Base-by-base conservation (phyloP, 73 alveolate species). In the Tetrahymena malaccensis region DNA sequence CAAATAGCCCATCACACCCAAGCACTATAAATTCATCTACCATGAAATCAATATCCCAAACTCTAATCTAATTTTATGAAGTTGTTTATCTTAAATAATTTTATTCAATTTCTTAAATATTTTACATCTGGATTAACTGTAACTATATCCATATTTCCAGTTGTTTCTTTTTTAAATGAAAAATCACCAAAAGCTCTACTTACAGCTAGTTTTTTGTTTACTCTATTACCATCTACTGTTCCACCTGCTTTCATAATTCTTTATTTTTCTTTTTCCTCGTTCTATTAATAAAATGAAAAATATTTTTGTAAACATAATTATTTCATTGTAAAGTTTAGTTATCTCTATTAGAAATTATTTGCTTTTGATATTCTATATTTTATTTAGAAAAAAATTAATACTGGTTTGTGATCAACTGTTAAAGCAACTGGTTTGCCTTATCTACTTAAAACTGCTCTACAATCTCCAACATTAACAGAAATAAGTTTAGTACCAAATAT, bases 1-100 rank as follows among this genome's bases (percentile, higher is more conserved):
- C 99, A 98, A 98, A 98, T 31, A 98, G 97, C n/a, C 99, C 99
- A 96, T 98, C 99, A 96, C 99, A 98, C 15, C 99, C 99, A 43
- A 98, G 85, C 4, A 98, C 96, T 16, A 98, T 94, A 95, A 98
- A 98, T 34, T 98, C 99, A 89, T 95, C 94, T 27, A 97, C 99
- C 50, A 55, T 84, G 37, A 96, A 96, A 93, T 96, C 96, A 16
- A 98, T 96, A 84, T 94, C 95, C 93, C 96, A 96, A 12, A 94
- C 96, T 93, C 96, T 84, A 4, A 70, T 70, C 89, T 70, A 27
- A 19, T 70, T n/a, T 12, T 31, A n/a, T 7, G 0, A 70, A 70
- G 7, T 70, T 2, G 16, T 40, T 40, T 10, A n/a, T 0, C 17
- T 27, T 70, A 27, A 70, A 22, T 70, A 12, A 0, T 12, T n/a